Percentiles rank a stretch among this genome's conserved stretches.
These are phyloP conservation scores for Thelephora ganbajun DNA, from an alignment of 768 basidiomycete genomes.

Conservation along the genomic window DNA sequence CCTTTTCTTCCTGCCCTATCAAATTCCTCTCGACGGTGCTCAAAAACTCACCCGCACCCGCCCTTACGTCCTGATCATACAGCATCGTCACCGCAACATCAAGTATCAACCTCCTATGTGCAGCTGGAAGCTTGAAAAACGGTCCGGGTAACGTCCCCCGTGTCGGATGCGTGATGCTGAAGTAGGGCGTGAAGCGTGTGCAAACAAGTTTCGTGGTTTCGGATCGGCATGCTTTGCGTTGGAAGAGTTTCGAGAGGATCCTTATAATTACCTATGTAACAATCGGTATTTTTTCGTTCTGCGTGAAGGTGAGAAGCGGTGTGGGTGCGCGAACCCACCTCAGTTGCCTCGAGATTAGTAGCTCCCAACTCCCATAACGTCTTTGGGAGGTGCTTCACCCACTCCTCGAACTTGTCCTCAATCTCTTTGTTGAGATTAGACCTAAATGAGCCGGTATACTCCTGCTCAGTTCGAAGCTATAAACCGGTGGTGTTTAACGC, in stretches of 20 bases:
- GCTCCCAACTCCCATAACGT: conserved; percentile 74
- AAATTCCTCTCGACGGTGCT: conserved; percentile 12
- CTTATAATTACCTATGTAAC: conserved; percentile 38
- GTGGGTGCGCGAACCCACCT: conserved; percentile 28
- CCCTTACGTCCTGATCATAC: background rate
- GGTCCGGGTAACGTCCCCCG: conserved; percentile 69
- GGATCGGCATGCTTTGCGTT: conserved; percentile 3
- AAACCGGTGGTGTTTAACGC: background rate
- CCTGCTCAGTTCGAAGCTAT: conserved; percentile 46
- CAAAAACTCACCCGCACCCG: conserved; percentile 7
- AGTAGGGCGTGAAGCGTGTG: conserved; percentile 65
- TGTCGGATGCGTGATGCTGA: conserved; percentile 59
- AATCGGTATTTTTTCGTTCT: background rate
- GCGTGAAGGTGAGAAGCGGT: background rate
- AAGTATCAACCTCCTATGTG: conserved; percentile 43
- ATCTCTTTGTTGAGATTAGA: conserved; percentile 16
- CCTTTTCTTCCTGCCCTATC: conserved; percentile 7
- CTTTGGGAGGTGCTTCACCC: conserved; percentile 68
- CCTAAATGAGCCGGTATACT: conserved; percentile 37
- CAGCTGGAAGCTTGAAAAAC: conserved; percentile 47
- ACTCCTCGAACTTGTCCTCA: conserved; percentile 32
- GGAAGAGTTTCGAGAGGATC: conserved; percentile 29
- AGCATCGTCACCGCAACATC: conserved; percentile 36
- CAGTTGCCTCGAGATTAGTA: conserved; percentile 38
- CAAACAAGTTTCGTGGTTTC: conserved; percentile 38